phyloP scores from a whole-genome alignment of 2,329 filamentous ascomycete genomes.

The Claviceps pazoutovae region DNA sequence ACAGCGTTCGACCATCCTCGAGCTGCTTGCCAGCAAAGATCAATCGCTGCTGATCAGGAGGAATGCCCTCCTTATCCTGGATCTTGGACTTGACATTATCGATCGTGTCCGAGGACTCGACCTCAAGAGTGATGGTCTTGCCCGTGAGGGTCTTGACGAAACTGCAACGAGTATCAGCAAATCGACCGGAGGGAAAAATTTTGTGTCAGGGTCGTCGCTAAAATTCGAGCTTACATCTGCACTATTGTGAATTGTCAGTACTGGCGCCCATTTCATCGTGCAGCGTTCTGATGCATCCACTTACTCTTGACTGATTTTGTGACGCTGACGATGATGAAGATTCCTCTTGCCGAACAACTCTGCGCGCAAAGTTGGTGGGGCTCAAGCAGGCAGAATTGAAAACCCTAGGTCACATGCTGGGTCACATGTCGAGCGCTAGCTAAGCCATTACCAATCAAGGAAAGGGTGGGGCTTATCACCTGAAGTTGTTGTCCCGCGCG shows the following conservation, averaged over 20 bases:
- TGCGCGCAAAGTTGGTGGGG: slow-evolving; percentile 32
- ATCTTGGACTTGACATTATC: slow-evolving; percentile 99
- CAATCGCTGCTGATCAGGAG: slow-evolving; percentile 93
- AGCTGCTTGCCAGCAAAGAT: slow-evolving; percentile 99
- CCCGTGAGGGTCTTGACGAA: slow-evolving; percentile 99
- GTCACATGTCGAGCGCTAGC: slow-evolving; percentile 15
- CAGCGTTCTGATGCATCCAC: slow-evolving; percentile 17
- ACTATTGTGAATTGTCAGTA: slow-evolving; percentile 47
- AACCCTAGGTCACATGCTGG: slow-evolving; percentile 23
- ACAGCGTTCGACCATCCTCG: slow-evolving; percentile 91
- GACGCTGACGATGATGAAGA: slow-evolving; percentile 30
- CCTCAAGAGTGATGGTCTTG: slow-evolving; percentile 99
- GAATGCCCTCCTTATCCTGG: slow-evolving; percentile 98
- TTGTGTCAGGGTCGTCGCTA: slow-evolving; percentile 5
- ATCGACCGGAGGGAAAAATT: slow-evolving; percentile 1
- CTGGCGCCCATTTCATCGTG: slow-evolving; percentile 2
- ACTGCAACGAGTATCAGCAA: slow-evolving; percentile 37
- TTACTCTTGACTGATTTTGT: slow-evolving; percentile 45
- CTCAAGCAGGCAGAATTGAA: slow-evolving; percentile 17
- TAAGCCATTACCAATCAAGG: no score
- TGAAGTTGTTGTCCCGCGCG: no score
- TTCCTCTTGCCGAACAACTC: slow-evolving; percentile 19
- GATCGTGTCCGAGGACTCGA: slow-evolving; percentile 97
- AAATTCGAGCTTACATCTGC: slow-evolving; percentile 63
- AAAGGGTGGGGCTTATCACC: no score